Evolutionary conservation across 2,329 filamentous ascomycete species (phyloP).

Genomic region (Lasiodiplodia theobromae): DNA sequence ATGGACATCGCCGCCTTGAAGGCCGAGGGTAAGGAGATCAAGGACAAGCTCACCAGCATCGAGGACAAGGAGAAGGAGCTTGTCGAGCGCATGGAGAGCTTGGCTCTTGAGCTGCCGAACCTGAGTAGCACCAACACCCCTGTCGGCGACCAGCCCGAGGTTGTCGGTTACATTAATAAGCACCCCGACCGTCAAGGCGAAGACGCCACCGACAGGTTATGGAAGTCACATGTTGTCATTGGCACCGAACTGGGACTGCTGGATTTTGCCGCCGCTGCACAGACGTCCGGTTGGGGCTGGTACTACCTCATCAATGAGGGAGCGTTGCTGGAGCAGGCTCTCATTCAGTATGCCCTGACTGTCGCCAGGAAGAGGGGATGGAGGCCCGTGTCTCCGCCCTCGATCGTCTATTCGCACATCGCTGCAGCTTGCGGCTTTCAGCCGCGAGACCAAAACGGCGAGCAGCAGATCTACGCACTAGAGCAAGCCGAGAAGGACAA

Average conservation of each 20-base stretch:
- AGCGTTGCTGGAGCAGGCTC: conserved; percentile 91
- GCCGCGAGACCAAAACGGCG: conserved; percentile 86
- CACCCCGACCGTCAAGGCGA: conserved; percentile 55
- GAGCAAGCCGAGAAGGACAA: conserved; percentile 70
- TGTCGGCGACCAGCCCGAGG: conserved; percentile 66
- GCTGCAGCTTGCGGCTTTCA: conserved; percentile 92
- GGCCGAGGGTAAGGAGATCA: conserved; percentile 69
- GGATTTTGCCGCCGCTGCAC: conserved; percentile 82
- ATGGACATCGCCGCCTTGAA: conserved; percentile 62
- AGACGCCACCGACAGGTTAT: conserved; percentile 54
- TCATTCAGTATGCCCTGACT: conserved; percentile 83
- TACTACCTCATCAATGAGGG: conserved; percentile 95
- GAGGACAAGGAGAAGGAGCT: conserved; percentile 68
- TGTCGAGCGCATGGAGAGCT: conserved; percentile 70
- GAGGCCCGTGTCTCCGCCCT: conserved; percentile 82
- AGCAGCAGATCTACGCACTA: conserved; percentile 89
- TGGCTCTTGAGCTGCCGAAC: conserved; percentile 85
- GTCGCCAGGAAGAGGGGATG: conserved; percentile 78
- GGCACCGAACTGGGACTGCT: conserved; percentile 86
- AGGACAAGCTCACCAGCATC: conserved; percentile 66
- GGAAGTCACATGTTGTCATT: conserved; percentile 84
- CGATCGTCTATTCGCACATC: conserved; percentile 90
- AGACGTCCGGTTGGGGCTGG: conserved; percentile 95
- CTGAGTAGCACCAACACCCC: conserved; percentile 81
- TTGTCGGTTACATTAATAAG: conserved; percentile 82